Evolutionary conservation across 352 stramenopile species (phyloP).

Genomic region (Globisporangium viniferum): DNA sequence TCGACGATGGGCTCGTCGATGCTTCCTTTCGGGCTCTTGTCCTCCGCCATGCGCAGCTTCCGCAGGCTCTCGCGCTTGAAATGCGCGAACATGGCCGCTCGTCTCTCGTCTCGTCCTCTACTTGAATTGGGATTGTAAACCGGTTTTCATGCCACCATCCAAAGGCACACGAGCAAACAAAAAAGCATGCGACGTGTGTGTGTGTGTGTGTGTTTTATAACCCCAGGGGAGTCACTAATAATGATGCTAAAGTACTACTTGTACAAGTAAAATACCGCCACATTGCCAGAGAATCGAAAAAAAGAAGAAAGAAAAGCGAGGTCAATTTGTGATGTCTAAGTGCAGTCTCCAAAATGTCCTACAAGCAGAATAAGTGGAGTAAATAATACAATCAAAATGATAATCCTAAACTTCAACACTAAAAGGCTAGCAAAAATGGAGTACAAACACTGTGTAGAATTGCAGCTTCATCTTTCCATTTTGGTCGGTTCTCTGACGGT

Average conservation of each 20-base stretch:
- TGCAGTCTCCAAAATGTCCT: background rate
- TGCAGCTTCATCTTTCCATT: background rate
- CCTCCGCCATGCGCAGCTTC: constrained; percentile 76
- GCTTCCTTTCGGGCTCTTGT: constrained; percentile 90
- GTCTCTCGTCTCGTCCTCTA: background rate
- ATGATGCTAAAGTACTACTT: background rate
- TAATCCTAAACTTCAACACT: background rate
- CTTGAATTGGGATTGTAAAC: background rate
- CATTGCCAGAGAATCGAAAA: background rate
- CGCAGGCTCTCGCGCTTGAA: constrained; percentile 85
- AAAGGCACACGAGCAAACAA: background rate
- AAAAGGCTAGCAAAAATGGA: background rate
- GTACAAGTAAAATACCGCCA: background rate
- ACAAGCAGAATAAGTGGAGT: no score
- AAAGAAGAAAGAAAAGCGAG: background rate
- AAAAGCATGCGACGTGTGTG: constrained; percentile 2
- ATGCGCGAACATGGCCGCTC: constrained; percentile 61
- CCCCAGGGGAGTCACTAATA: background rate
- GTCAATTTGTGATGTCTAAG: background rate
- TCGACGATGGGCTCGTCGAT: constrained; percentile 89
- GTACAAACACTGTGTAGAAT: background rate
- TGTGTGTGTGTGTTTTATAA: background rate
- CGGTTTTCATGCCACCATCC: background rate
- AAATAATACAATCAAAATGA: background rate
- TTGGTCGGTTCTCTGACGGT: background rate